These are phyloP conservation scores for Pseudonitzschia pungens DNA, from an alignment of 108 stramenopile genomes.

Conservation along the genomic window DNA sequence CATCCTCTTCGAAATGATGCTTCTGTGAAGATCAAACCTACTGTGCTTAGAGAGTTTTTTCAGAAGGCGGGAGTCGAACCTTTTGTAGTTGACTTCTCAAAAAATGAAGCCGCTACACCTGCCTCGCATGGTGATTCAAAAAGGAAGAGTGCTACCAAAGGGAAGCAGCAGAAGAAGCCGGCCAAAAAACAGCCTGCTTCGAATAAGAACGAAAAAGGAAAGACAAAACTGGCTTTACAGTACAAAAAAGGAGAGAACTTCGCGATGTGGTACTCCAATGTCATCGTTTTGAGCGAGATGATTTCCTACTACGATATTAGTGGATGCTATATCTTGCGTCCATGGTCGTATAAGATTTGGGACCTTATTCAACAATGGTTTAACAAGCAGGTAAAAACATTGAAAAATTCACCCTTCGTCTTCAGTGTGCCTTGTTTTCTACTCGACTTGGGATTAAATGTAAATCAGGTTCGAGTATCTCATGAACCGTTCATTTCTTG, in stretches of 20 bases:
- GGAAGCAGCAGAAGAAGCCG: conserved; percentile 14
- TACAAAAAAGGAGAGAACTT: conserved; percentile 95
- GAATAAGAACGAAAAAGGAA: conserved; percentile 73
- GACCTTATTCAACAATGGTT: conserved; percentile 97
- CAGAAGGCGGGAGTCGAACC: conserved; percentile 59
- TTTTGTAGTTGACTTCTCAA: conserved; percentile 60
- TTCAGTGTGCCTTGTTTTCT: neutral
- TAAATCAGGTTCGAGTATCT: neutral
- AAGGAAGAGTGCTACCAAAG: conserved; percentile 35
- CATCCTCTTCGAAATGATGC: conserved; percentile 93
- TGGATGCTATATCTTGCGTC: conserved; percentile 99
- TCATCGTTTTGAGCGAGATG: conserved; percentile 97
- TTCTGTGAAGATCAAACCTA: conserved; percentile 61
- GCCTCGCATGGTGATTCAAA: conserved; percentile 39
- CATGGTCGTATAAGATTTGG: conserved; percentile 98
- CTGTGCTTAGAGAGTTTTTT: conserved; percentile 64
- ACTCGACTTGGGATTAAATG: neutral
- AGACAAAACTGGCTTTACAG: conserved; percentile 76
- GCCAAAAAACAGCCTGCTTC: conserved; percentile 23
- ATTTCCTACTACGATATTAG: conserved; percentile 98
- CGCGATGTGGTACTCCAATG: conserved; percentile 96
- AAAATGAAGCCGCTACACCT: conserved; percentile 13
- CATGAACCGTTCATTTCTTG: neutral
- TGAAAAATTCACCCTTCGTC: neutral
- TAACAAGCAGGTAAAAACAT: conserved; percentile 64